Base-by-base conservation (phyloP, 2,329 filamentous ascomycete species). In the Calonectria hawksworthii region DNA sequence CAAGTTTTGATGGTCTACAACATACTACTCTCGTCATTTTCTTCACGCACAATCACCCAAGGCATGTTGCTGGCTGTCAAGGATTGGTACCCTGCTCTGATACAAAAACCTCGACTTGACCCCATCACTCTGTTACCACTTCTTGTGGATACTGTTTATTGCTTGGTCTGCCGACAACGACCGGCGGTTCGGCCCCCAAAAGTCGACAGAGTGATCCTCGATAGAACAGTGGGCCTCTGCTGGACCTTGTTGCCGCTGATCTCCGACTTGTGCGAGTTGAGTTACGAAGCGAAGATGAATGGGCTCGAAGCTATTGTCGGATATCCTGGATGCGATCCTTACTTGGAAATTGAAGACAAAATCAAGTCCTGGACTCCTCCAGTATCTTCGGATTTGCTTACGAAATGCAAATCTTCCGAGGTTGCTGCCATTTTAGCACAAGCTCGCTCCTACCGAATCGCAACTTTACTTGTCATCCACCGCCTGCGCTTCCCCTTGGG, bases 401-500 rank as follows among this genome's bases (percentile, higher is more conserved):
- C 26, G 4, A 51, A 66, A 21, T 76, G 71, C 32, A n/a, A 52
- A 3, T 14, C 68, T 2, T 36, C 23, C 4, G 76, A 75, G 34
- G 32, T 66, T n/a, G 41, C 34, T n/a, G 56, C 44, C 52, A 74
- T 78, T 47, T 47, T 77, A 6, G 51, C 70, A 3, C 76, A 78
- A 21, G 75, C 75, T 7, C 68, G 73, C 3, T 28, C 73, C 10
- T 78, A 75, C 47, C 75, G 75, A 13, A 28, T 41, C 0, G 75
- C 73, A 18, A 47, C 73, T 23, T 63, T 78, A 3, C 73, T 78
- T 4, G 64, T 77, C 16, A 75, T 78, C 16, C 76, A 78, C 36
- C 70, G 75, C 10, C 63, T 78, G 14, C 75, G 76, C 0, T 73
- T 66, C 36, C 76, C 75, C n/a, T 38, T 78, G 0, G 76, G 76